phyloP scores from a whole-genome alignment of 2,329 filamentous ascomycete species.

The Fusarium liriodendri region DNA sequence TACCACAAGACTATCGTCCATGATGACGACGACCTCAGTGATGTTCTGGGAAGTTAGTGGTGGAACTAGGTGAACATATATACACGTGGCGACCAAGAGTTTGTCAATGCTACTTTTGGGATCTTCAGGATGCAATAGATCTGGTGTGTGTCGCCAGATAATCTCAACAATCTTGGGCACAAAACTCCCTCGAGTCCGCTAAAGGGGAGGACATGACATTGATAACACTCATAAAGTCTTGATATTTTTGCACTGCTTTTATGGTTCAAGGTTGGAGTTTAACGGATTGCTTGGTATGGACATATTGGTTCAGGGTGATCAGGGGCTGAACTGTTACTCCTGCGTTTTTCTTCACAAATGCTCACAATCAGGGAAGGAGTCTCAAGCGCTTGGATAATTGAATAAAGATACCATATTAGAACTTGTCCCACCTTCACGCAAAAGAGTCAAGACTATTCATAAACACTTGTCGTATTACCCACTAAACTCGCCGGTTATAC shows the following conservation, averaged over 20 bases:
- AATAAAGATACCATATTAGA: neutral
- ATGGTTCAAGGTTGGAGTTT: neutral
- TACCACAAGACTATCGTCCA: neutral
- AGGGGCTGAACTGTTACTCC: neutral
- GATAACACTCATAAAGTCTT: neutral
- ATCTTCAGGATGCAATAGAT: neutral
- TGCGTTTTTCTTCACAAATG: neutral
- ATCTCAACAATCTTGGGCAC: neutral
- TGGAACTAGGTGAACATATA: neutral
- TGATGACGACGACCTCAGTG: neutral
- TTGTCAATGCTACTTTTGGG: neutral
- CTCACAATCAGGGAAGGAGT: neutral
- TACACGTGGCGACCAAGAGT: neutral
- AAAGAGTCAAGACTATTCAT: constrained; percentile 1
- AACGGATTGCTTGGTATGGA: neutral
- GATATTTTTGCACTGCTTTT: neutral
- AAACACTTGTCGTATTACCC: constrained; percentile 45
- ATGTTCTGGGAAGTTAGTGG: neutral
- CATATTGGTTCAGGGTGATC: neutral
- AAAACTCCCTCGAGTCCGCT: no score
- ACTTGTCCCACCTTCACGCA: neutral
- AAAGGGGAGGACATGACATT: neutral
- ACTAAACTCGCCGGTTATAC: constrained; percentile 65
- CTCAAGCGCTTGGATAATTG: neutral
- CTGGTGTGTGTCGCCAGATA: neutral